Evolutionary conservation across 352 stramenopile genomes (phyloP), one percentile per base, ranked within the genome.

Genomic region (Blastocystis sp.): DNA sequence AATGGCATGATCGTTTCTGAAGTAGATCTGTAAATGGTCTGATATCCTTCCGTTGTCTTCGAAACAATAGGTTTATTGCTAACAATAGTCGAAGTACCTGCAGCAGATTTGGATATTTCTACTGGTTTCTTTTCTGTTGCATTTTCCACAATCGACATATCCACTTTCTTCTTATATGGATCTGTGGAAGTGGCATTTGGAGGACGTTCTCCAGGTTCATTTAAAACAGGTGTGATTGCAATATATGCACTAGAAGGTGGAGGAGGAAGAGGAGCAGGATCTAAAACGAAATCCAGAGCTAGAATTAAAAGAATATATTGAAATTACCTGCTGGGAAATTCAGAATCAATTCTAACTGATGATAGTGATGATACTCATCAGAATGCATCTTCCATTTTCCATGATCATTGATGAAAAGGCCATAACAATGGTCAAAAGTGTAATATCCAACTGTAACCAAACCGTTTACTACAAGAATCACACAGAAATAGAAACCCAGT

Each of bases 1-100:
- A 81, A 81, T n/a, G 70, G 70, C 70, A 81, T 62, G 30, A 81
- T 81, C 0, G 70, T 81, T 81, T 81, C 70, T 3, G 70, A 81
- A 24, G 70, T 81, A 0, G 44, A 64, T 4, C 70, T 51, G 54
- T 81, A 81, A 40, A 81, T 81, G 7, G 24, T 81, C 13, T 81
- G 40, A 56, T 81, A 81, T 15, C 70, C 70, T 40, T 81, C 70
- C 27, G 70, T 81, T 17, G 70, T 81, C 70, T 81, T 60, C 70
- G 70, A 81, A 5, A 81, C 70, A 56, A 81, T 81, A 0, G 70
- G 70, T 40, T 81, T 81, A 40, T 81, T 81, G 27, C 70, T 81
- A 22, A 81, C 70, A 27, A 81, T 44, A 40, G 70, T 81, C 11
- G 35, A 59, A 9, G 70, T 81, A 11, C 70, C 70, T 40, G 48